Evolutionary conservation across 208 protist genomes (phyloP).

Genomic region (Leishmania tropica): DNA sequence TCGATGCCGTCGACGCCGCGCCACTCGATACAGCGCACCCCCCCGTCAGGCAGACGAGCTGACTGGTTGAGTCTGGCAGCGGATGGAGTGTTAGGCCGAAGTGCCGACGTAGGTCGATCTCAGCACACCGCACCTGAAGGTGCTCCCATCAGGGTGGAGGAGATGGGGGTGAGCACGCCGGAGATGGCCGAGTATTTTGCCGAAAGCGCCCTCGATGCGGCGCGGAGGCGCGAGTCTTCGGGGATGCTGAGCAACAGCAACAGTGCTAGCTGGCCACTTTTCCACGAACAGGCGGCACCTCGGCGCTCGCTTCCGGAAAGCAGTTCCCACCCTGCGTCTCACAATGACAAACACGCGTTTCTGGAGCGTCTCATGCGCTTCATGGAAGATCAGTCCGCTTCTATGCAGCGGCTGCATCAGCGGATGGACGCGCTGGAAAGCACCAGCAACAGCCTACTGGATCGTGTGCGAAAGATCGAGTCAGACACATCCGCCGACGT

Average conservation of each 20-base stretch:
- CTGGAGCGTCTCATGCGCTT: conserved; percentile 18
- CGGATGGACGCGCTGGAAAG: conserved; percentile 25
- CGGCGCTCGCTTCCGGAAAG: background rate
- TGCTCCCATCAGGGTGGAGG: conserved; percentile 10
- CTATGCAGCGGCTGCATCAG: conserved; percentile 24
- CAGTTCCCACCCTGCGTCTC: background rate
- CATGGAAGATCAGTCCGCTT: conserved; percentile 28
- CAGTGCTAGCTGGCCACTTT: background rate
- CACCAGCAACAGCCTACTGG: conserved; percentile 18
- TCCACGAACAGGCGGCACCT: background rate
- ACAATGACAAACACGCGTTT: conserved; percentile 2
- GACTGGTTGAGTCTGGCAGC: background rate
- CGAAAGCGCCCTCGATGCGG: conserved; percentile 5
- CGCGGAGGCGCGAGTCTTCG: conserved; percentile 1
- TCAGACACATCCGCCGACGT: background rate
- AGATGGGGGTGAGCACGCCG: conserved; percentile 36
- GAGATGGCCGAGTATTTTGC: conserved; percentile 50
- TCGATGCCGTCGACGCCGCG: conserved; percentile 21
- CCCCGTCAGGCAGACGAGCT: conserved; percentile 1
- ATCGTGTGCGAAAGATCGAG: conserved; percentile 24
- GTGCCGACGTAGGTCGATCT: background rate
- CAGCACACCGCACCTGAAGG: background rate
- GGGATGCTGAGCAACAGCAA: background rate
- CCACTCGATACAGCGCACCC: conserved; percentile 7
- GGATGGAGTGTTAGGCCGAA: background rate